Evolutionary conservation across 495 filamentous ascomycete species (phyloP).

Genomic region (Elaphomyces granulatus): DNA sequence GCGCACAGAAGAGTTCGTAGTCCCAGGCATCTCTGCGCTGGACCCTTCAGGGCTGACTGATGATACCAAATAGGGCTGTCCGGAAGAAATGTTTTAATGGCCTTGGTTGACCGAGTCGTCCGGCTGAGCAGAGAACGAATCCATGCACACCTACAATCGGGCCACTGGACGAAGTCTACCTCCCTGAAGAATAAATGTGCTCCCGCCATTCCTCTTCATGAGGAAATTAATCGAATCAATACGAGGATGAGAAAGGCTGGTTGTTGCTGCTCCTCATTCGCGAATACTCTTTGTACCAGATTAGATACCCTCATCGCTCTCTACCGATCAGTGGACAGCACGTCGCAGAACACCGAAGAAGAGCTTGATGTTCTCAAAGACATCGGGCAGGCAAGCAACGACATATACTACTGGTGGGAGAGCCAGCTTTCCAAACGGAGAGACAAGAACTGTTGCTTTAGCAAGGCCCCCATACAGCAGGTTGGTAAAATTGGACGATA

Average conservation of each 20-base stretch:
- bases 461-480: conserved; percentile 4
- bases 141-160: conserved; percentile 7
- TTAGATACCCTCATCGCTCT: neutral
- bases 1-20: conserved; percentile 5
- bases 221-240: conserved; percentile 2
- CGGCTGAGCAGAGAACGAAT: conserved; percentile 5
- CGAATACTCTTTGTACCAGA: neutral
- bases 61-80: conserved; percentile 1
- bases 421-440: neutral
- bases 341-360: neutral
- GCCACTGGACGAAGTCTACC: conserved; percentile 2
- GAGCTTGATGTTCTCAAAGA: conserved; percentile 2
- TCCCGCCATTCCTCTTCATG: conserved; percentile 1
- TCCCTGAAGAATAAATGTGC: neutral
- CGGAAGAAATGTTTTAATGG: neutral
- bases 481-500: conserved; percentile 13
- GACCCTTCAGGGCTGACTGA: too few relatives aligned
- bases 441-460: neutral
- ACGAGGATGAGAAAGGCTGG: neutral
- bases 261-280: neutral
- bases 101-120: conserved; percentile 4
- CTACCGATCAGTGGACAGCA: conserved; percentile 3
- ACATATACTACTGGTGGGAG: conserved; percentile 1
- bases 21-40: too few relatives aligned
- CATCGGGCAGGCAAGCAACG: conserved; percentile 4